These are phyloP conservation scores for Phytopythium oedochilum DNA, from an alignment of 352 stramenopile genomes.

Conservation along the genomic window DNA sequence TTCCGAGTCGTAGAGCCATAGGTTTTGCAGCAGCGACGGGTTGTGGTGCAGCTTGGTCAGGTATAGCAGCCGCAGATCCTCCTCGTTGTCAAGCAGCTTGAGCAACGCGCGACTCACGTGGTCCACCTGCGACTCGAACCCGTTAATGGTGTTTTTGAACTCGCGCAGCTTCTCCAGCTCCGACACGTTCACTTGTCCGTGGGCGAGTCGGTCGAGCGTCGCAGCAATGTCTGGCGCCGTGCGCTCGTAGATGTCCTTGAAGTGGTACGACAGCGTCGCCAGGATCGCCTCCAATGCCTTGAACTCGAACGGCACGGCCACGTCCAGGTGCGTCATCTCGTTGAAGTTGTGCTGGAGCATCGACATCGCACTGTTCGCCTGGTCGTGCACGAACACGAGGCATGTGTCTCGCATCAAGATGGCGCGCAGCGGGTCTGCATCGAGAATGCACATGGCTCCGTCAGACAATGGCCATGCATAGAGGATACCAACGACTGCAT, in stretches of 20 bases:
- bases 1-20: slow-evolving; percentile 47
- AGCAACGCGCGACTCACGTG: slow-evolving; percentile 53
- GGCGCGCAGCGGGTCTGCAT: slow-evolving; percentile 44
- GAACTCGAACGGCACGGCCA: slow-evolving; percentile 47
- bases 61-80: slow-evolving; percentile 62
- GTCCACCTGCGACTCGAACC: slow-evolving; percentile 65
- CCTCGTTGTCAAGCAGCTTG: slow-evolving; percentile 67
- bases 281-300: slow-evolving; percentile 49
- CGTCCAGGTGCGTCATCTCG: slow-evolving; percentile 34
- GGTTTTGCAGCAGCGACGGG: slow-evolving; percentile 23
- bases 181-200: slow-evolving; percentile 40
- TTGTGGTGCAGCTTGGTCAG: slow-evolving; percentile 44
- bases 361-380: slow-evolving; percentile 27
- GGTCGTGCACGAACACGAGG: slow-evolving; percentile 41
- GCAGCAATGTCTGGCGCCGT: slow-evolving; percentile 31
- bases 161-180: slow-evolving; percentile 58
- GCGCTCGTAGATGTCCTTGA: slow-evolving; percentile 42
- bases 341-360: slow-evolving; percentile 45
- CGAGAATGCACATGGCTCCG: too few species aligned
- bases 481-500: too few species aligned
- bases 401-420: slow-evolving; percentile 49
- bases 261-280: slow-evolving; percentile 49
- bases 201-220: slow-evolving; percentile 44
- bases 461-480: too few species aligned
- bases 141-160: slow-evolving; percentile 76